A percentile compares a stretch with the other conserved stretches of the same genome.
phyloP scores from a whole-genome alignment of 805 yeast genomes.

The Naumovozyma dairenensis region DNA sequence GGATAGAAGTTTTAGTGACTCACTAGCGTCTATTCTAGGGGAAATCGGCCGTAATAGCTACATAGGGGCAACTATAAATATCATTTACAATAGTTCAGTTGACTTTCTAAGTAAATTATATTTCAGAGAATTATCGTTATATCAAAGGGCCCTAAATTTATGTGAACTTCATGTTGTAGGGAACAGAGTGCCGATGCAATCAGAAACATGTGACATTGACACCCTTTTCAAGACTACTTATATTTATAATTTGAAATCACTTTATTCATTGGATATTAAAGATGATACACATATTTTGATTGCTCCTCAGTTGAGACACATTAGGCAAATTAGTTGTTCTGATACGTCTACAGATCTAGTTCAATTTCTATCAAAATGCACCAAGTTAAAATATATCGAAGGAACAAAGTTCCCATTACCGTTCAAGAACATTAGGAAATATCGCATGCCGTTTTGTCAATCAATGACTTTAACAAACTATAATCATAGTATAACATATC shows the following conservation, averaged over 20 bases:
- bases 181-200: conserved; percentile 1
- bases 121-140: conserved; percentile 15
- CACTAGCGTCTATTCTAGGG: conserved; percentile 9
- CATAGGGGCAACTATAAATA: conserved; percentile 11
- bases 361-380: conserved; percentile 10
- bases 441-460: conserved; percentile 17
- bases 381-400: conserved; percentile 11
- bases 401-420: conserved; percentile 15
- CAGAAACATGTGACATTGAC: conserved; percentile 15
- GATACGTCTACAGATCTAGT: conserved; percentile 6
- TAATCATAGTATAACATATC: conserved; percentile 10
- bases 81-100: conserved; percentile 15
- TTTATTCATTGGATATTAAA: conserved; percentile 18
- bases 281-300: conserved; percentile 8
- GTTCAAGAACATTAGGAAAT: conserved; percentile 2
- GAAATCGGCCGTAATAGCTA: conserved; percentile 7
- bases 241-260: conserved; percentile 11
- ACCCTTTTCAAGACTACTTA: conserved; percentile 19
- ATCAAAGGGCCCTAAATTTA: conserved; percentile 6
- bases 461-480: conserved; percentile 14
- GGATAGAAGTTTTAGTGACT: conserved; percentile 16
- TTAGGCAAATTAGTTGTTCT: conserved; percentile 13
- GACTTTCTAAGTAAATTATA: conserved; percentile 23
- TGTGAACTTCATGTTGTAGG: conserved; percentile 24
- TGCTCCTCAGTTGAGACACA: conserved; percentile 10